A percentile compares a stretch with the other conserved stretches of the same genome.
phyloP scores from a whole-genome alignment of 805 yeast genomes.

The Priceomyces carsonii region DNA sequence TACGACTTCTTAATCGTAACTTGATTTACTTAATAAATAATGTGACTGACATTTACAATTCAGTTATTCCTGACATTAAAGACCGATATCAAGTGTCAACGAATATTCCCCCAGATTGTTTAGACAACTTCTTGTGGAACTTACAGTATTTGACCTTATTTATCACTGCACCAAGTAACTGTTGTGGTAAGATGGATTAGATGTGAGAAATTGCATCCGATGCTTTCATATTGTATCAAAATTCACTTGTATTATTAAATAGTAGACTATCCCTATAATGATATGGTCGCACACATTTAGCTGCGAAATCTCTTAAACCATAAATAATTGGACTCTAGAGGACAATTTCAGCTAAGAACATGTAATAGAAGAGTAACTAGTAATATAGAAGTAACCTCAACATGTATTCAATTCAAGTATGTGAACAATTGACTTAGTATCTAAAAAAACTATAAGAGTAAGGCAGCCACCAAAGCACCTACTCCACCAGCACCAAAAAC shows the following conservation, averaged over 20 bases:
- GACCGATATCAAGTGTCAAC: slow-evolving; percentile 9
- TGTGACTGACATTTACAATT: slow-evolving; percentile 10
- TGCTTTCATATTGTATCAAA: no score
- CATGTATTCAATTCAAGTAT: slow-evolving; percentile 1
- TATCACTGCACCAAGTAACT: slow-evolving; percentile 29
- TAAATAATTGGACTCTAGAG: no score
- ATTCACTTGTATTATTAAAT: no score
- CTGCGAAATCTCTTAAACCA: no score
- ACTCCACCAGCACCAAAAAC: slow-evolving; percentile 21
- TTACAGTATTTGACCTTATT: slow-evolving; percentile 36
- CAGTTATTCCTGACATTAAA: slow-evolving; percentile 7
- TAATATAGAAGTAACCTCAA: no score
- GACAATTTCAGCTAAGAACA: no score
- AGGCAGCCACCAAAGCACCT: slow-evolving; percentile 26
- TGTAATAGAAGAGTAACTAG: no score
- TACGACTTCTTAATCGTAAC: slow-evolving; percentile 32
- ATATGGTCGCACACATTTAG: no score
- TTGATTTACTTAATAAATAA: slow-evolving; percentile 24
- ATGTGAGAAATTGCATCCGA: no score
- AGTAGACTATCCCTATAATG: no score
- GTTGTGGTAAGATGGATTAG: no score
- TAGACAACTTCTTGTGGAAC: slow-evolving; percentile 43
- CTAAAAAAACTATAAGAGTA: slow-evolving; percentile 19
- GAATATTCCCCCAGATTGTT: slow-evolving; percentile 37
- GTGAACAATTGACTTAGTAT: slow-evolving; percentile 1